Base-by-base conservation (phyloP, 371 early-diverging fungal species). In the Encephalitozoon romaleae region DNA sequence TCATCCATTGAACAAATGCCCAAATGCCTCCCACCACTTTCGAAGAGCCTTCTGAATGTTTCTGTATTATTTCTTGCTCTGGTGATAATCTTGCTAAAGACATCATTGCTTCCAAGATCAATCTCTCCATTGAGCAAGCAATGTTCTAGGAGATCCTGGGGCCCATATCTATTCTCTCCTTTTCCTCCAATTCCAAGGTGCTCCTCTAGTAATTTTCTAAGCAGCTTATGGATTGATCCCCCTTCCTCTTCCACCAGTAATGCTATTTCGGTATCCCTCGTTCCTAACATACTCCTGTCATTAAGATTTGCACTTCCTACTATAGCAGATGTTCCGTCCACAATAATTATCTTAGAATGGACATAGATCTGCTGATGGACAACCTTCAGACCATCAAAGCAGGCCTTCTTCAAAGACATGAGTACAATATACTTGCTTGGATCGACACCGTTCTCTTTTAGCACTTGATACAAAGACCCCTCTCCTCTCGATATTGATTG, bases 321-420 rank as follows among this genome's bases (percentile, higher is more conserved):
- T 34, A 94, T 83, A 34, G 89, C 89, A 70, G 87, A 87, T 6
- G 87, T 86, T 74, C 92, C 93, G 82, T 94, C 94, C 1, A 91
- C 89, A 78, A 94, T 92, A 88, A 93, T 88, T 43, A 93, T 77
- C 79, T 94, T 94, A 78, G 90, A 89, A 83, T 94, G 94, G 54
- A 93, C 88, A 80, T 94, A 93, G 42, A 93, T 83, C 59, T 90
- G 87, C 81, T 94, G 93, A 4, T 89, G 90, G 0, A 91, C 90
- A 4, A 26, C 25, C 25, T 21, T 53, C 42, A 30, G 23, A n/a
- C 59, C 49, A 15, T 52, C 30, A 38, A 65, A 23, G 11, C 51
- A 2, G 0, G 9, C 66, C 66, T 42, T 77, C n/a, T 52, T 26
- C 49, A 78, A 38, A 34, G 74, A 72, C 28, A 78, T 25, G 63